These are phyloP conservation scores for Beauveria medogensis DNA, from an alignment of 2,329 filamentous ascomycete genomes.

Conservation along the genomic window DNA sequence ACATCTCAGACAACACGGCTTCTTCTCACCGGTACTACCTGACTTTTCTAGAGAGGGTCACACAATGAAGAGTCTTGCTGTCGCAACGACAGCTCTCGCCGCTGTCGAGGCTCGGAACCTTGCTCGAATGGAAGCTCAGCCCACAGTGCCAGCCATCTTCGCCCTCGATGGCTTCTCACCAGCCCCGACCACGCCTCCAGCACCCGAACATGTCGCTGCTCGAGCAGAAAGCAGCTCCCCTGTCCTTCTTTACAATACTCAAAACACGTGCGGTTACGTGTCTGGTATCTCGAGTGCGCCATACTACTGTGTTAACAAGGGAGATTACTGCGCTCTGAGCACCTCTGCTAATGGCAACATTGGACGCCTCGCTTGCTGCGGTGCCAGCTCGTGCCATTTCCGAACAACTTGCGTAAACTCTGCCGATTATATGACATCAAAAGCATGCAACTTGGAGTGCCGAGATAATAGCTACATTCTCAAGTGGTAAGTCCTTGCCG, in stretches of 20 bases:
- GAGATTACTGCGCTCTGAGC: constrained; percentile 33
- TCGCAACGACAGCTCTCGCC: neutral
- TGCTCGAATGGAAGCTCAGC: neutral
- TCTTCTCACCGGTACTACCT: neutral
- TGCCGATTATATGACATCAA: constrained; percentile 24
- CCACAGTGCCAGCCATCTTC: constrained; percentile 4
- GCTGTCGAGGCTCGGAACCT: constrained; percentile 1
- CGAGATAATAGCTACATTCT: constrained; percentile 30
- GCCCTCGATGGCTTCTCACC: constrained; percentile 11
- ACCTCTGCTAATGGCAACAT: constrained; percentile 19
- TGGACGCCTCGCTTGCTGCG: constrained; percentile 37
- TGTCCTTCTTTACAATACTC: constrained; percentile 34
- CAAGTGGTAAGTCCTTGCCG: constrained; percentile 34
- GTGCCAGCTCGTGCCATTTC: constrained; percentile 24
- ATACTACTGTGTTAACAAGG: constrained; percentile 29
- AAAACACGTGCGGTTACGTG: constrained; percentile 44
- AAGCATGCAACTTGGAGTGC: constrained; percentile 33
- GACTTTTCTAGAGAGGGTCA: neutral
- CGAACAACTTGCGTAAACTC: constrained; percentile 33
- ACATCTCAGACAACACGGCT: neutral
- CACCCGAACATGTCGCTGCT: constrained; percentile 28
- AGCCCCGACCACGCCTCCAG: neutral
- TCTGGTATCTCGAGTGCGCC: constrained; percentile 30
- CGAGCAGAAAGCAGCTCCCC: constrained; percentile 19
- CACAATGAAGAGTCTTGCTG: neutral